Evolutionary conservation across 495 filamentous ascomycete genomes (phyloP), one percentile per base, ranked within the genome.

Genomic region (Penicillium parvum): DNA sequence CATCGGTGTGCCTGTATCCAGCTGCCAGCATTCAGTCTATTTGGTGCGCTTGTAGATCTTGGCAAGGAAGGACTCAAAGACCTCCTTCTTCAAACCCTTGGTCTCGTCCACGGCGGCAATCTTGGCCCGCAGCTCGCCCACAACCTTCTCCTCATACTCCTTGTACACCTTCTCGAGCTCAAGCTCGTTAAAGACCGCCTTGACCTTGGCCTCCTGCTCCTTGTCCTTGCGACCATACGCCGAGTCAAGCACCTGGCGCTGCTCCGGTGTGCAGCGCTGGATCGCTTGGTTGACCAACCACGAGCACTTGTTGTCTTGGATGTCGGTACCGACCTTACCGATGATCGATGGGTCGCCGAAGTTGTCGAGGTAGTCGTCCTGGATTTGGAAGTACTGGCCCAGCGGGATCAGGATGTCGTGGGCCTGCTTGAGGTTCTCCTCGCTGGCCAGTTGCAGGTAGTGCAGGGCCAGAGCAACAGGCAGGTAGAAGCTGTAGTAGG

Each of bases 11-110:
- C n/a, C n/a, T n/a, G n/a, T n/a, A n/a, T n/a, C n/a, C n/a, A n/a
- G n/a, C n/a, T n/a, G n/a, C n/a, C n/a, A n/a, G n/a, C n/a, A 10
- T 5, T 30, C 8, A n/a, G 10, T 58, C 52, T 71, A 96, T 71
- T 94, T 96, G 75, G 77, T 92, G 56, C 92, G 78, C 77, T 95
- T 94, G 74, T 96, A 96, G 63, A 98, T 96, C 79, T 97, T 98
- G 59, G 68, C 71, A 50, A 98, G 73, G 79, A 96, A 97, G 20
- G 78, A 72, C 57, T 96, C 86, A 55, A 97, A 95, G 17, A 97
- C 79, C 38, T 73, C 78, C 77, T 83, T 89, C 77, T 90, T 95
- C 56, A 97, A 66, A 6, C 92, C 94, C 48, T 85, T 75, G 23
- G 72, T 73, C 75, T 95, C 89, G 58, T 97, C 88, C 30, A 97